Evolutionary conservation across 179 eudicot genomes (phyloP), one percentile per base, ranked within the genome.

Genomic region (Drosera spatulata): DNA sequence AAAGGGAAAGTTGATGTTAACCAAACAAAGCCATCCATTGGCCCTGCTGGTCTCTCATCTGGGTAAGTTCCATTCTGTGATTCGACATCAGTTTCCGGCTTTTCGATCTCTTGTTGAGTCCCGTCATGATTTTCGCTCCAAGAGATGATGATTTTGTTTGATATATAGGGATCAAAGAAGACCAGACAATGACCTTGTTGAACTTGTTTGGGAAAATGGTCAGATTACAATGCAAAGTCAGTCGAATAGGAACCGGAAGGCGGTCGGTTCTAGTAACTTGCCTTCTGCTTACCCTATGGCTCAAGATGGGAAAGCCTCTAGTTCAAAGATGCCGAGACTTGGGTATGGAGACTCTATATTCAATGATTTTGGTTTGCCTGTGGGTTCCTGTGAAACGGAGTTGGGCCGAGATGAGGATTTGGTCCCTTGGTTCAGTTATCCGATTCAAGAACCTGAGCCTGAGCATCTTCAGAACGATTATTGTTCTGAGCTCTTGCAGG

Each of bases 391-490:
- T 53, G 84, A 76, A n/a, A 48, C 73, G 62, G 82, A 71, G 44
- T 71, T 78, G 63, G 81, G 62, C 61, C 83, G 77, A 64, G 91
- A 77, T 64, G 88, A 70, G 73, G 91, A 87, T 37, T 75, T 76
- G 77, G 86, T 65, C 12, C 87, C 94, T 46, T 90, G 99, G 99
- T 80, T 90, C 66, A 81, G 60, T 69, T 80, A 77, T 70, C 80
- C 83, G 6, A 56, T 78, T 42, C 84, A 77, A 41, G 94, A 80
- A 61, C 39, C 67, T 1, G 33, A 22, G 33, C 33, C 33, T 22
- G 33, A 22, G 33, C 33, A 22, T 45, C 59, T 89, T 37, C 77
- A 71, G 58, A 68, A 84, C 38, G 88, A 79, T 52, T 88, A 72
- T 59, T 65, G 80, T 55, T 71, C 91, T 43, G 86, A 84, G 37